Conservation (phyloP, 2,329 filamentous ascomycete species). For the Tolypocladium nubicola region DNA sequence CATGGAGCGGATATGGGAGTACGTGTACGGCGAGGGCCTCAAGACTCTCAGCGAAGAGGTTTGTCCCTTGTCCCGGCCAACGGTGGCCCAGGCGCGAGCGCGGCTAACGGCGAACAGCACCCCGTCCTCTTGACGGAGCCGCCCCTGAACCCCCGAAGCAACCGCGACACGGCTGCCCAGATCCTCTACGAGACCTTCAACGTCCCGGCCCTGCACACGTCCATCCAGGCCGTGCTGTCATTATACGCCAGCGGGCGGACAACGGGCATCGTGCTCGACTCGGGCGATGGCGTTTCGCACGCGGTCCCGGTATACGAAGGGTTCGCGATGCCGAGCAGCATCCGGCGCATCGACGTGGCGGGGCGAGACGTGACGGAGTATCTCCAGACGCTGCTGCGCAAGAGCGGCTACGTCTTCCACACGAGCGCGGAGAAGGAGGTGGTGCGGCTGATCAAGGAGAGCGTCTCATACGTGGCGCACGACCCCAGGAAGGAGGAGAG, state of each 20-base stretch:
- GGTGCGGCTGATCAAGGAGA: slow-evolving; percentile 95
- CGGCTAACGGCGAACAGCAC: slow-evolving; percentile 46
- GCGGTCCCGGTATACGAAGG: slow-evolving; percentile 97
- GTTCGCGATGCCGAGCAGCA: slow-evolving; percentile 92
- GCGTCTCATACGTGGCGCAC: slow-evolving; percentile 78
- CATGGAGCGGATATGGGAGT: slow-evolving; percentile 99
- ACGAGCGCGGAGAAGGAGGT: slow-evolving; percentile 98
- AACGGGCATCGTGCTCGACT: slow-evolving; percentile 90
- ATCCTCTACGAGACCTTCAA: slow-evolving; percentile 99
- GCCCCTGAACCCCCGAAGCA: slow-evolving; percentile 86
- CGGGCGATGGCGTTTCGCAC: slow-evolving; percentile 92
- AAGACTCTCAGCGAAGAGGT: slow-evolving; percentile 97
- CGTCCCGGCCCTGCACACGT: slow-evolving; percentile 90
- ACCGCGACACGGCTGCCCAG: slow-evolving; percentile 92
- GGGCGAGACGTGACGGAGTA: slow-evolving; percentile 95
- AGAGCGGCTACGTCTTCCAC: slow-evolving; percentile 89
- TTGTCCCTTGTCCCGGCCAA: slow-evolving; percentile 4
- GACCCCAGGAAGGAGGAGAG: slow-evolving; percentile 94
- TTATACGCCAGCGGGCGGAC: slow-evolving; percentile 93
- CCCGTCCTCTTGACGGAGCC: slow-evolving; percentile 94
- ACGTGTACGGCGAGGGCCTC: slow-evolving; percentile 89
- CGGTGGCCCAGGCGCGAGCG: background rate
- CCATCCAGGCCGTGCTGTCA: slow-evolving; percentile 92
- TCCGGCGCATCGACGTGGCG: slow-evolving; percentile 90
- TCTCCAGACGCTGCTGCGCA: slow-evolving; percentile 80